Percentiles rank a stretch among this genome's conserved stretches.
These are phyloP conservation scores for Claviceps sp. DNA, from an alignment of 2,329 filamentous ascomycete species.

Conservation along the genomic window DNA sequence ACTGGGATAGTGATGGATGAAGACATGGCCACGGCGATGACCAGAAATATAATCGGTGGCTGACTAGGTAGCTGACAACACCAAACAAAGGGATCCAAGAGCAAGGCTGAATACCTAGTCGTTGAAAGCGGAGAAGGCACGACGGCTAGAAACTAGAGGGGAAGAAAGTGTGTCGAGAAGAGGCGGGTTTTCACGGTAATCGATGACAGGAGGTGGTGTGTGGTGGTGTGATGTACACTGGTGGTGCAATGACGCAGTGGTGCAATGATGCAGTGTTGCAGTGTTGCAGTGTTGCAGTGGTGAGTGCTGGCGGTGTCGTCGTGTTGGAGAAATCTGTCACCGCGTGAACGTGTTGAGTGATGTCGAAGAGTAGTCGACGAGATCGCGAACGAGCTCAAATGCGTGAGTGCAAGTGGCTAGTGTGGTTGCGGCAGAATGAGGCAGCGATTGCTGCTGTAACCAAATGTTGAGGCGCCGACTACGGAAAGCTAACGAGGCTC, in stretches of 20 bases:
- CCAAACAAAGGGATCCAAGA: neutral
- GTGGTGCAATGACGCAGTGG: no score
- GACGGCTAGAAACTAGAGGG: neutral
- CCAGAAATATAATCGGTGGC: neutral
- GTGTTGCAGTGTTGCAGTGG: no score
- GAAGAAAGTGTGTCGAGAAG: neutral
- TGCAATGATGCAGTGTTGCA: no score
- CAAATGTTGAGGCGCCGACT: conserved; percentile 3
- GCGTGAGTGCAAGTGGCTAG: neutral
- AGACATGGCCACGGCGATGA: conserved; percentile 34
- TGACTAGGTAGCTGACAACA: neutral
- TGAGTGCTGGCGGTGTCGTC: no score
- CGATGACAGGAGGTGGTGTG: neutral
- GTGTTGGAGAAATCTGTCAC: neutral
- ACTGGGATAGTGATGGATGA: conserved; percentile 57
- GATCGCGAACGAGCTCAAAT: neutral
- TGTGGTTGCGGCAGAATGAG: neutral
- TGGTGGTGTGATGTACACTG: neutral
- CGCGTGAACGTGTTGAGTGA: neutral
- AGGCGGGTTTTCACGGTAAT: neutral
- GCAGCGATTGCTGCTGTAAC: neutral
- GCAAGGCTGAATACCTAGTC: neutral
- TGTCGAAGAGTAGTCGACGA: neutral
- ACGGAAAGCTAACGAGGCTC: conserved; percentile 1
- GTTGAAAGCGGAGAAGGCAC: neutral